These are phyloP conservation scores for Dispira parvispora DNA, from an alignment of 192 early-diverging fungal genomes.

Conservation along the genomic window DNA sequence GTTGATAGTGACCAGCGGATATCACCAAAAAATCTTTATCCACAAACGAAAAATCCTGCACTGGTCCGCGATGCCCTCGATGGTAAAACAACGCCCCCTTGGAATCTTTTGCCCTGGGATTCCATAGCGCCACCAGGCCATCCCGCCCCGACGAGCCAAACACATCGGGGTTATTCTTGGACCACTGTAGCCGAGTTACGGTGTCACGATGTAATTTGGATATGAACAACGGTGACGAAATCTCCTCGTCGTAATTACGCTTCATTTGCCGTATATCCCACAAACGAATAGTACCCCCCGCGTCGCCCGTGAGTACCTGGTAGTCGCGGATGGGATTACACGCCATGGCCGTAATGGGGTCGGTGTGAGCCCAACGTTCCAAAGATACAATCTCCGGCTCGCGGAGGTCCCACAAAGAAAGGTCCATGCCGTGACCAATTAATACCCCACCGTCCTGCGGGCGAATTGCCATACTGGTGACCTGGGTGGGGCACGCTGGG, in stretches of 20 bases:
- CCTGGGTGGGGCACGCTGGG: neutral
- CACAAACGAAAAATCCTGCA: neutral
- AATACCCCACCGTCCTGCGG: neutral
- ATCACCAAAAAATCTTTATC: neutral
- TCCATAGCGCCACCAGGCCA: neutral
- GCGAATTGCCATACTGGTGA: neutral
- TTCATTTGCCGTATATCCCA: constrained; percentile 3
- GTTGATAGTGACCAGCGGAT: neutral
- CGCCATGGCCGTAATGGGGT: neutral
- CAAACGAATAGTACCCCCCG: neutral
- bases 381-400: neutral
- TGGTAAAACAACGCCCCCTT: neutral
- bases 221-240: neutral
- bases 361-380: neutral
- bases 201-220: neutral
- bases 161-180: neutral
- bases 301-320: neutral
- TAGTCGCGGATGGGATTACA: neutral
- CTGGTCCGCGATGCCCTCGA: neutral
- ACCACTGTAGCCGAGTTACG: neutral
- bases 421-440: neutral
- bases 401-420: neutral
- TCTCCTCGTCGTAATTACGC: neutral
- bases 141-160: neutral
- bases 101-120: neutral